Conservation (phyloP, 345 rosid genomes). For the Populus tremula region DNA sequence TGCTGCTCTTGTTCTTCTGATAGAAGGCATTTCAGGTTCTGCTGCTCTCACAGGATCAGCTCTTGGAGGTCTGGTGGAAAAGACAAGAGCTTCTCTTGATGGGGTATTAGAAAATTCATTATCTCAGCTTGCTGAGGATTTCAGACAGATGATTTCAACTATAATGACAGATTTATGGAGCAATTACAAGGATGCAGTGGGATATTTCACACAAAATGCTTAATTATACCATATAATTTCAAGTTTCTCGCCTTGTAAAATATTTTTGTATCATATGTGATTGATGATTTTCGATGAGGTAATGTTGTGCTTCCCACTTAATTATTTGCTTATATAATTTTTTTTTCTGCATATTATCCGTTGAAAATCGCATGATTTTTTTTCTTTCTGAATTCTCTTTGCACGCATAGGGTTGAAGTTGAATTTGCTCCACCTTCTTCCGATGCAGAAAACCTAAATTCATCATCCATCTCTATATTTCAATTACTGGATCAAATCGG, state of each 20-base stretch:
- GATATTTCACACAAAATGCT: conserved; percentile 35
- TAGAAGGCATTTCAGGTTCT: conserved; percentile 24
- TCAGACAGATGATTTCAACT: conserved; percentile 33
- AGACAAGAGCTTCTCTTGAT: conserved; percentile 29
- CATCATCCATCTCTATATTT: too few relatives aligned
- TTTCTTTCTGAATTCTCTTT: too few relatives aligned
- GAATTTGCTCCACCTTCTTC: too few relatives aligned
- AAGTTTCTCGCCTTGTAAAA: not conserved
- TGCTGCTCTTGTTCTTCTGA: conserved; percentile 23
- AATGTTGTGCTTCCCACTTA: too few relatives aligned
- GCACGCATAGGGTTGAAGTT: too few relatives aligned
- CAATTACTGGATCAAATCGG: too few relatives aligned
- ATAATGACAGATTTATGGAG: conserved; percentile 33
- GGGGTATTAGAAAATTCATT: conserved; percentile 22
- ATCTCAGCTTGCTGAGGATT: conserved; percentile 32
- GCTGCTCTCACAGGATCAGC: conserved; percentile 18
- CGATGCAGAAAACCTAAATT: too few relatives aligned
- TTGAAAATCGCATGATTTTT: too few relatives aligned
- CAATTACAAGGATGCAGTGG: conserved; percentile 34
- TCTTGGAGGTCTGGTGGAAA: conserved; percentile 24
- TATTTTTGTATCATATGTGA: not conserved
- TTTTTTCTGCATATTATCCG: too few relatives aligned
- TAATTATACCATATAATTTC: not conserved
- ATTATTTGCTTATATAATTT: too few relatives aligned
- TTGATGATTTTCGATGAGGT: too few relatives aligned